Percentiles rank a stretch among this genome's conserved stretches.
Evolutionary conservation across 2,329 filamentous ascomycete genomes (phyloP).

Genomic region (Metarhizium album): DNA sequence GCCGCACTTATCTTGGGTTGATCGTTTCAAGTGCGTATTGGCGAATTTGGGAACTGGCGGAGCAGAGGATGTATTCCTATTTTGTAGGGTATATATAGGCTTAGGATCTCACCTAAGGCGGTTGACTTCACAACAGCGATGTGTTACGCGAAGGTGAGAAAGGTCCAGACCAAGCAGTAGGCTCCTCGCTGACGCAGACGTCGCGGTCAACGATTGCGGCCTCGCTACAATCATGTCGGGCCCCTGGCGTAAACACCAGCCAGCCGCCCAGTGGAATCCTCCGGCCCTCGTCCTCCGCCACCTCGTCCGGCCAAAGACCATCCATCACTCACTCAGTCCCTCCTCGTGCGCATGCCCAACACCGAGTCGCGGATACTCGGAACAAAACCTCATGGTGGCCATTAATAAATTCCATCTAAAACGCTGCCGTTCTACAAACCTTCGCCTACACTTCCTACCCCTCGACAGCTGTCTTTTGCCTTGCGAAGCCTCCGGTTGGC

Average conservation of each 20-base stretch:
- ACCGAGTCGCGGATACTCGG: not conserved
- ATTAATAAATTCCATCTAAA: constrained; percentile 6
- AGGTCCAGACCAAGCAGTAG: constrained; percentile 11
- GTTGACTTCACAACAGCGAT: not conserved
- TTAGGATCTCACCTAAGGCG: not conserved
- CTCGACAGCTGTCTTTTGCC: not conserved
- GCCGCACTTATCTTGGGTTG: not conserved
- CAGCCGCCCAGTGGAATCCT: too few relatives aligned
- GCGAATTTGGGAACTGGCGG: not conserved
- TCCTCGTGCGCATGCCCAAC: not conserved
- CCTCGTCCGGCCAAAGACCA: constrained; percentile 52
- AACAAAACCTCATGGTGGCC: not conserved
- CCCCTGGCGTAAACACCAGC: too few relatives aligned
- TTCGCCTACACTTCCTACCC: not conserved
- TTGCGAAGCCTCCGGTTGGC: not conserved
- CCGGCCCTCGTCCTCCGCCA: constrained; percentile 23
- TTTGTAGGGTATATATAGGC: not conserved
- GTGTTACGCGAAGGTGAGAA: not conserved
- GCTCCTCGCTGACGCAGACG: constrained; percentile 51
- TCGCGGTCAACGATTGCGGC: constrained; percentile 31
- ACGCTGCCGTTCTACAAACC: constrained; percentile 6
- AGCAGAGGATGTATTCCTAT: not conserved
- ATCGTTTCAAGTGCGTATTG: not conserved
- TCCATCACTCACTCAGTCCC: too few relatives aligned
- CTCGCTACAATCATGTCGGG: too few relatives aligned